Percentiles rank a stretch among this genome's conserved stretches.
These are phyloP conservation scores for Trichaptum fuscoviolaceum DNA, from an alignment of 768 basidiomycete species.

Conservation along the genomic window DNA sequence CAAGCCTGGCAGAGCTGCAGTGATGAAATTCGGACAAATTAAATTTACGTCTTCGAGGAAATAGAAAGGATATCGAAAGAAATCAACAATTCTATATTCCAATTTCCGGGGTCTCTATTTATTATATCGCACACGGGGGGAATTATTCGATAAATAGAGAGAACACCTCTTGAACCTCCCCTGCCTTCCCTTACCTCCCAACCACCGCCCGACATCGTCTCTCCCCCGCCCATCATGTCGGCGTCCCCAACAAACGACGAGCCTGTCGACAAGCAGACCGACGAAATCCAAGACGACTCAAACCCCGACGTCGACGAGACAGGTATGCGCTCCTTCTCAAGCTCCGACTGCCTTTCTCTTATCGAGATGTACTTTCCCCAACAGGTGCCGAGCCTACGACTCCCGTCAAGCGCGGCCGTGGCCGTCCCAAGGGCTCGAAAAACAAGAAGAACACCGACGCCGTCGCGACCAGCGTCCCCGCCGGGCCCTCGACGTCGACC, in stretches of 20 bases:
- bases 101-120: conserved; percentile 4
- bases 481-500: conserved; percentile 22
- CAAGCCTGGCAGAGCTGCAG: background rate
- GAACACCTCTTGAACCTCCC: conserved; percentile 61
- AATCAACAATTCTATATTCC: conserved; percentile 1
- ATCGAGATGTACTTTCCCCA: conserved; percentile 23
- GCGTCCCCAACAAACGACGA: conserved; percentile 55
- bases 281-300: conserved; percentile 39
- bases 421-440: conserved; percentile 88
- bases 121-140: conserved; percentile 39
- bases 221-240: conserved; percentile 45
- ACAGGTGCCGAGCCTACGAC: conserved; percentile 32
- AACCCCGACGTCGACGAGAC: background rate
- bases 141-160: conserved; percentile 57
- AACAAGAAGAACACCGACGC: conserved; percentile 48
- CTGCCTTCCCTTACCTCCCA: conserved; percentile 42
- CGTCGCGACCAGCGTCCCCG: conserved; percentile 22
- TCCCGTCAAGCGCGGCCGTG: conserved; percentile 71
- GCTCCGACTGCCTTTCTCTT: conserved; percentile 14
- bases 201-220: conserved; percentile 29
- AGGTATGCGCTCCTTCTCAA: conserved; percentile 23
- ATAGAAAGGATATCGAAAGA: background rate
- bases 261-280: conserved; percentile 38
- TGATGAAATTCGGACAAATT: conserved; percentile 1
- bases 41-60: conserved; percentile 1